Percentiles rank a stretch among this genome's conserved stretches.
Conservation (phyloP, 1,139 yeast species). For the Geotrichum klebahnii region DNA sequence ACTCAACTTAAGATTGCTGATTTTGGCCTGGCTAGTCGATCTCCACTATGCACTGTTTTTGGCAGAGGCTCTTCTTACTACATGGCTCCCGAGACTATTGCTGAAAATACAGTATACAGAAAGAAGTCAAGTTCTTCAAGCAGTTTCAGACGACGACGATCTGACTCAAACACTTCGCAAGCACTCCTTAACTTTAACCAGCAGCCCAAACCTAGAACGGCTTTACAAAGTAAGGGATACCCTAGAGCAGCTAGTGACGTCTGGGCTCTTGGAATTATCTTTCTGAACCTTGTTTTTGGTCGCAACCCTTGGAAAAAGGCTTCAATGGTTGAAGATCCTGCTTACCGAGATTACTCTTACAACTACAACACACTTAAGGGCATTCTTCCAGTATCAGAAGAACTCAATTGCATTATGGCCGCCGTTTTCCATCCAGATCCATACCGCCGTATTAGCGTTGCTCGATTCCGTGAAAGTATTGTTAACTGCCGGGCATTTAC, state of each 20-base stretch:
- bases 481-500: conserved; percentile 24
- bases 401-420: conserved; percentile 54
- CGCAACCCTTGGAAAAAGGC: conserved; percentile 93
- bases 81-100: conserved; percentile 83
- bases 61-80: conserved; percentile 86
- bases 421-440: conserved; percentile 62
- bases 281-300: conserved; percentile 74
- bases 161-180: conserved; percentile 3
- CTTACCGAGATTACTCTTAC: conserved; percentile 50
- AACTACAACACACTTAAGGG: conserved; percentile 49
- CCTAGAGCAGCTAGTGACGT: conserved; percentile 46
- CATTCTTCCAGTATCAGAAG: conserved; percentile 64
- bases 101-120: conserved; percentile 38
- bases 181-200: neutral
- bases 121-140: neutral
- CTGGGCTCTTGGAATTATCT: conserved; percentile 82
- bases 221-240: conserved; percentile 22
- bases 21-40: conserved; percentile 75
- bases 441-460: conserved; percentile 53
- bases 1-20: conserved; percentile 65
- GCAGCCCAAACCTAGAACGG: conserved; percentile 13
- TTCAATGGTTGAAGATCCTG: conserved; percentile 52
- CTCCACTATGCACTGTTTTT: conserved; percentile 56
- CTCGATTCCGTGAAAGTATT: conserved; percentile 40
- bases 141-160: neutral